Percentiles rank a stretch among this genome's conserved stretches.
Evolutionary conservation across 805 yeast species (phyloP).

Genomic region (Cyberlindnera xishuangbannaensis): DNA sequence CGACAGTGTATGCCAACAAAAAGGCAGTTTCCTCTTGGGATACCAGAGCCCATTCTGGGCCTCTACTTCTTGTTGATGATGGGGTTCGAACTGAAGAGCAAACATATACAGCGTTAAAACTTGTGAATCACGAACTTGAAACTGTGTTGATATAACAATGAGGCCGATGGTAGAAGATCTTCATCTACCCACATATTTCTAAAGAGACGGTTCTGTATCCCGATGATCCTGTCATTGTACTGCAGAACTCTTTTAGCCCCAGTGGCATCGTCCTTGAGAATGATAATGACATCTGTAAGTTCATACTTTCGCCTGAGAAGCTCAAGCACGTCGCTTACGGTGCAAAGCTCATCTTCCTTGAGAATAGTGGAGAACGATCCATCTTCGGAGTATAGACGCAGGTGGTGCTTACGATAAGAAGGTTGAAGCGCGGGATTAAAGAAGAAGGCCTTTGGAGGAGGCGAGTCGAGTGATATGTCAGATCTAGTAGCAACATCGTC

Average conservation of each 20-base stretch:
- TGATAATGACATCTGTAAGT: constrained; percentile 6
- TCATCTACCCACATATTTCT: constrained; percentile 17
- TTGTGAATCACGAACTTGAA: constrained; percentile 16
- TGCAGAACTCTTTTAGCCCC: constrained; percentile 6
- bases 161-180: constrained; percentile 12
- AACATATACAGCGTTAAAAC: constrained; percentile 3
- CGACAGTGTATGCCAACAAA: no score
- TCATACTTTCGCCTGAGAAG: constrained; percentile 8
- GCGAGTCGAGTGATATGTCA: constrained; percentile 1
- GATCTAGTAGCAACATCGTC: constrained; percentile 6
- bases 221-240: constrained; percentile 11
- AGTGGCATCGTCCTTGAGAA: constrained; percentile 7
- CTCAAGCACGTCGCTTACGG: constrained; percentile 9
- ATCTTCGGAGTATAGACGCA: constrained; percentile 5
- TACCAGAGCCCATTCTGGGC: no score
- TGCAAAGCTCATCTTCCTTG: constrained; percentile 11
- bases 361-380: constrained; percentile 9
- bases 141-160: constrained; percentile 7
- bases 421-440: constrained; percentile 9
- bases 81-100: no score
- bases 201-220: constrained; percentile 13
- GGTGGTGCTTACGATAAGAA: constrained; percentile 3
- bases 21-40: no score
- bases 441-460: constrained; percentile 7
- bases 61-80: no score